Evolutionary conservation across 108 stramenopile species (phyloP).

Genomic region (Nannochloropsis granulata): DNA sequence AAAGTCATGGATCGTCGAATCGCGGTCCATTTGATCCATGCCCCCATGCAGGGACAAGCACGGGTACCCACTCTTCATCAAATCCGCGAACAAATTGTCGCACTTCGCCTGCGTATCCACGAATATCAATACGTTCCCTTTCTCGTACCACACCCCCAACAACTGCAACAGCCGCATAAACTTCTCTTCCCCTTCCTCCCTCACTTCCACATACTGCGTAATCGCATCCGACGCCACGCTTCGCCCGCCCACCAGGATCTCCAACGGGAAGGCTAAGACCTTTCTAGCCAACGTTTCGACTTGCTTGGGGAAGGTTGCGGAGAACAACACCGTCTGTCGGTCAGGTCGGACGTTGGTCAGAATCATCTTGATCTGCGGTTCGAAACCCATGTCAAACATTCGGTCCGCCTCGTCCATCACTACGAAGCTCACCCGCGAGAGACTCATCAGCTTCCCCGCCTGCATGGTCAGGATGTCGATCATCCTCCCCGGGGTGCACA

Average conservation of each 20-base stretch:
- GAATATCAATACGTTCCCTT: conserved; percentile 87
- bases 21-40: conserved; percentile 97
- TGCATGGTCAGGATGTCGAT: conserved; percentile 99
- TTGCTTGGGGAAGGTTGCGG: conserved; percentile 90
- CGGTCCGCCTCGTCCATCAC: conserved; percentile 98
- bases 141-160: conserved; percentile 83
- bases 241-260: conserved; percentile 84
- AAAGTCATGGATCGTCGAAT: conserved; percentile 94
- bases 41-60: conserved; percentile 90
- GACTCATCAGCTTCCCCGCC: conserved; percentile 48
- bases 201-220: conserved; percentile 54
- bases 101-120: conserved; percentile 87
- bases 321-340: conserved; percentile 75
- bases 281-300: conserved; percentile 74
- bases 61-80: conserved; percentile 78
- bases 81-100: conserved; percentile 71
- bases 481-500: conserved; percentile 91
- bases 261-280: conserved; percentile 67
- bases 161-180: conserved; percentile 88
- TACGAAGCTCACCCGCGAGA: conserved; percentile 80
- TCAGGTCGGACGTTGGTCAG: conserved; percentile 25
- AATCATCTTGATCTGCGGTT: conserved; percentile 88
- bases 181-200: conserved; percentile 78
- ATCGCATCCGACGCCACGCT: conserved; percentile 83
- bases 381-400: conserved; percentile 99